Base-by-base conservation (phyloP, 2,329 filamentous ascomycete genomes). In the Aspergillus fumigatus region DNA sequence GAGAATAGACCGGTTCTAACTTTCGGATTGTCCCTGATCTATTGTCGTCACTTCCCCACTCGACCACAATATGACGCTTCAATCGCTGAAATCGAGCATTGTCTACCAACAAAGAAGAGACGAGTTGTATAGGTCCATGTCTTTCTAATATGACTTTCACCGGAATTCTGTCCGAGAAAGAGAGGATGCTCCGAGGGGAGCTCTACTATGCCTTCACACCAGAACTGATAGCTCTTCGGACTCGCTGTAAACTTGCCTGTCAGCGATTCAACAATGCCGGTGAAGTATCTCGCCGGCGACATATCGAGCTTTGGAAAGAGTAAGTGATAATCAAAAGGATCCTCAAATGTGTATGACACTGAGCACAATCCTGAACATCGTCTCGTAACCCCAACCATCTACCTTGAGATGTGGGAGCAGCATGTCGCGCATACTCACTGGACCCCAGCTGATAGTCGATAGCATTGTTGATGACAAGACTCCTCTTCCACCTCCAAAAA, bases 121-220 rank as follows among this genome's bases (percentile, higher is more conserved):
- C 47, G 50, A 41, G 11, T 54, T 47, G 23, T 38, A 56, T 21
- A n/a, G 69, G 65, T 59, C 51, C 58, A 4, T 51, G 59, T 17
- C 54, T 55, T 7, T 26, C 21, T 19, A 47, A 17, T 8, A 47
- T 47, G 43, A 14, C 4, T 47, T 47, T 29, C n/a, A 25, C 40
- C 8, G 32, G 26, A 40, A 32, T 50, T 38, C 11, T 27, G 6
- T 25, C 48, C 10, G 68, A 74, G 54, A 69, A 60, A 57, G 66
- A 74, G 41, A 75, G 71, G 53, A 90, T 90, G 86, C 73, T 76
- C 50, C 77, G 79, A 14, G 88, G 88, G 50, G 85, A 93, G 69
- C 80, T 93, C 10, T 92, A 91, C 72, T 82, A 86, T 64, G 84
- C 88, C 45, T 92, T 92, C 67, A 83, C 84, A 0, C 87, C 89